These are phyloP conservation scores for Dalbergia cultrata DNA, from an alignment of 306 rosid species.

Conservation along the genomic window DNA sequence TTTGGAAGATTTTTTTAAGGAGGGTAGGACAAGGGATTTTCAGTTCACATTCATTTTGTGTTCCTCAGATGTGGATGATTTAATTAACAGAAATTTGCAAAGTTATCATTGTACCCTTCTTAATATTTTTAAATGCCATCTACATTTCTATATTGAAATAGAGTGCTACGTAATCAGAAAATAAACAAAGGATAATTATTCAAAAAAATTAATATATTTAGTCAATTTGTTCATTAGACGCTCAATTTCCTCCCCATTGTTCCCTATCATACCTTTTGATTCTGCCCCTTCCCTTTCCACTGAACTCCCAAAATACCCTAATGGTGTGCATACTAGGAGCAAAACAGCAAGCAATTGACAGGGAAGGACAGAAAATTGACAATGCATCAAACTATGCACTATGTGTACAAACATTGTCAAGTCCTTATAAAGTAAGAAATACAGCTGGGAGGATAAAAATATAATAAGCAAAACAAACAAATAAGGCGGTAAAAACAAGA, in stretches of 20 bases:
- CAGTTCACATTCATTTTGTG: neutral
- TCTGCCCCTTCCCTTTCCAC: neutral
- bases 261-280: neutral
- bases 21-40: neutral
- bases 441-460: conserved; percentile 19
- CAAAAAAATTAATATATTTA: neutral
- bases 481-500: conserved; percentile 3
- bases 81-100: neutral
- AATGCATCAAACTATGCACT: conserved; percentile 1
- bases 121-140: neutral
- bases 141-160: neutral
- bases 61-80: neutral
- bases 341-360: neutral
- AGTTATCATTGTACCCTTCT: neutral
- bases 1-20: neutral
- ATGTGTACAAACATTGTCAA: conserved; percentile 12
- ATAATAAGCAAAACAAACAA: neutral
- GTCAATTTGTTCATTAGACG: neutral
- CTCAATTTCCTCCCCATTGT: neutral
- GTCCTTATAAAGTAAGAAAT: neutral
- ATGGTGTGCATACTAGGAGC: neutral
- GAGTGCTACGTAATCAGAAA: neutral
- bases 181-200: neutral
- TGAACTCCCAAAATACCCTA: neutral
- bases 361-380: neutral